Evolutionary conservation across 257 asterid genomes (phyloP).

Genomic region (Schizonepeta tenuifolia): DNA sequence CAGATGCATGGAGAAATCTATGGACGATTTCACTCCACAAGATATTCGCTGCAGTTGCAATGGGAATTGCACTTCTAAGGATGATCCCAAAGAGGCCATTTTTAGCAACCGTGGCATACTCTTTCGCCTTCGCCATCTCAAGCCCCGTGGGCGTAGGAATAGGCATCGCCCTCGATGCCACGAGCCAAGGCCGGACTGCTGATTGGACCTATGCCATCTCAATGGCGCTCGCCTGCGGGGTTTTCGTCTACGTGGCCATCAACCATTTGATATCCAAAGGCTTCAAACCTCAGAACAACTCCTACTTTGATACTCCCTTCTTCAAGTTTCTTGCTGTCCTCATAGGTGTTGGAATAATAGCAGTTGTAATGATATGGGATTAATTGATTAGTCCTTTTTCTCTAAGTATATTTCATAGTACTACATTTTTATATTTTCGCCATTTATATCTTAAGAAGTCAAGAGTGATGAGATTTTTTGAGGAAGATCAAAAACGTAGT

Average conservation of each 20-base stretch:
- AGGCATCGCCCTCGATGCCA: constrained; percentile 88
- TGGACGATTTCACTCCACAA: constrained; percentile 92
- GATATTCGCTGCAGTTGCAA: constrained; percentile 85
- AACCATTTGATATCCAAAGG: constrained; percentile 82
- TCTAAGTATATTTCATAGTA: too few relatives aligned
- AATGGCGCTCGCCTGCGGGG: constrained; percentile 85
- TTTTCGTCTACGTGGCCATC: constrained; percentile 78
- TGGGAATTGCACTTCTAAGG: constrained; percentile 86
- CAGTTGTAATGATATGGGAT: constrained; percentile 91
- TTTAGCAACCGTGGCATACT: constrained; percentile 58
- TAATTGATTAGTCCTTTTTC: constrained; percentile 27
- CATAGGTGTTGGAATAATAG: constrained; percentile 69
- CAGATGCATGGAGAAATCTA: constrained; percentile 79
- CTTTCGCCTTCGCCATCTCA: constrained; percentile 80
- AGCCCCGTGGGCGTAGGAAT: constrained; percentile 89
- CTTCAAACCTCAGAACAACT: constrained; percentile 51
- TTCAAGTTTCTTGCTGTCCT: constrained; percentile 79
- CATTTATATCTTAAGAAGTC: not conserved
- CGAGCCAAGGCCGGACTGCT: constrained; percentile 62
- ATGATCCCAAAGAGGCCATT: constrained; percentile 92
- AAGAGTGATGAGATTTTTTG: constrained; percentile 13
- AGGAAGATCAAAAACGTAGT: constrained; percentile 28
- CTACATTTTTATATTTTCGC: not conserved
- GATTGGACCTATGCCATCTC: constrained; percentile 88
- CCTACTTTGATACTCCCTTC: constrained; percentile 61